Evolutionary conservation across 495 filamentous ascomycete species (phyloP).

Genomic region (Penicillium robsamsonii): DNA sequence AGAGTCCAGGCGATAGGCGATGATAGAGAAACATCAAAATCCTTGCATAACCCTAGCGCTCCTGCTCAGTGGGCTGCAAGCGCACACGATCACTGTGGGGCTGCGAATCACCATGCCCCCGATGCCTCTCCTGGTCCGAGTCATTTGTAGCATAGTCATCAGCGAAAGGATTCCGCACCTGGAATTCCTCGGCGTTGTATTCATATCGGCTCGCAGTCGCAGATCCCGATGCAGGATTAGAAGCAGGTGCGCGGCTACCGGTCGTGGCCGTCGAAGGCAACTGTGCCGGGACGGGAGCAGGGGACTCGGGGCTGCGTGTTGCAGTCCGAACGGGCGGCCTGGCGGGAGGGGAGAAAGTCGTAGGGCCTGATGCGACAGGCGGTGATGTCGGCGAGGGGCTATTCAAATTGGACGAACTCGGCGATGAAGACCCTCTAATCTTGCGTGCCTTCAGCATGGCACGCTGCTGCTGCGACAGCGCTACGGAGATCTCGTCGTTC

Average conservation of each 20-base stretch:
- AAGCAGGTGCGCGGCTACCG: constrained; percentile 10
- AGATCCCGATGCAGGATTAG: not conserved
- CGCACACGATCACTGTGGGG: constrained; percentile 8
- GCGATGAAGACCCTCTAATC: constrained; percentile 25
- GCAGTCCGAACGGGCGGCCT: not conserved
- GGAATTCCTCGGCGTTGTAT: constrained; percentile 45
- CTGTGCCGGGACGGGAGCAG: constrained; percentile 7
- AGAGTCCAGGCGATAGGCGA: not conserved
- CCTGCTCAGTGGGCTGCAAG: constrained; percentile 18
- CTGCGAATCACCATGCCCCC: not conserved
- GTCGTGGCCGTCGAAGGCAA: constrained; percentile 14
- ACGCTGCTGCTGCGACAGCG: constrained; percentile 76
- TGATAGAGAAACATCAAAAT: not conserved
- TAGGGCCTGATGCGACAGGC: constrained; percentile 17
- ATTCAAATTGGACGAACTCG: constrained; percentile 18
- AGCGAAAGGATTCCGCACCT: constrained; percentile 48
- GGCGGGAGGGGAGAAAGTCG: constrained; percentile 7
- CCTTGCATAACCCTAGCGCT: constrained; percentile 6
- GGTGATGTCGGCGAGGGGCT: constrained; percentile 20
- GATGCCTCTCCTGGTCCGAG: constrained; percentile 16
- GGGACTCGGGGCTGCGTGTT: constrained; percentile 5
- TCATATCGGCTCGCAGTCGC: constrained; percentile 25
- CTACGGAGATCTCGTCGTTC: constrained; percentile 79
- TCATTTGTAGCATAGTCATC: constrained; percentile 33
- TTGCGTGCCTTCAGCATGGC: constrained; percentile 71